Evolutionary conservation across 2,329 filamentous ascomycete genomes (phyloP).

Genomic region (Gyromitra esculenta): DNA sequence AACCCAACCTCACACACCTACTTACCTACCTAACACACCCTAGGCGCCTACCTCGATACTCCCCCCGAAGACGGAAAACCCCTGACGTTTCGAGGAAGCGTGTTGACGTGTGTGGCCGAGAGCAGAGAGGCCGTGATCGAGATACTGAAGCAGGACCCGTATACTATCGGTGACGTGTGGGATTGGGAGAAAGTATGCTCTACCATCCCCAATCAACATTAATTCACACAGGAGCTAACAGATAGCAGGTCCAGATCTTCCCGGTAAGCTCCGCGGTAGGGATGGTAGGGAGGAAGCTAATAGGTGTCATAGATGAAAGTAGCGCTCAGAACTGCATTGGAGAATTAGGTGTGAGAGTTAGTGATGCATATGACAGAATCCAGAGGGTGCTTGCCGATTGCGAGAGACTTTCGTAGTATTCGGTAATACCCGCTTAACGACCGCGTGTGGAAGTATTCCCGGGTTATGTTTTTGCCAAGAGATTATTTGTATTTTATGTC

Average conservation of each 20-base stretch:
- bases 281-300: background rate
- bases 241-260: conserved; percentile 59
- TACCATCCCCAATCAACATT: background rate
- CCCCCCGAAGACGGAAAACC: conserved; percentile 11
- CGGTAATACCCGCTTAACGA: no score
- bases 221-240: background rate
- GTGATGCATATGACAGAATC: background rate
- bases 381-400: background rate
- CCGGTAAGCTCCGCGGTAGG: conserved; percentile 30
- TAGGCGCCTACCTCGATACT: conserved; percentile 46
- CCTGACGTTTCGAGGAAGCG: conserved; percentile 42
- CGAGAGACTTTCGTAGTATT: background rate
- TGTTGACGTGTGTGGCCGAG: conserved; percentile 40
- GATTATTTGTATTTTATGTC: background rate
- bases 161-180: conserved; percentile 61
- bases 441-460: background rate
- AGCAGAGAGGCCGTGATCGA: conserved; percentile 50
- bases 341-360: background rate
- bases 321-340: conserved; percentile 3
- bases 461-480: background rate
- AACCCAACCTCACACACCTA: background rate
- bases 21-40: background rate
- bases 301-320: background rate
- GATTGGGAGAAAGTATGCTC: conserved; percentile 61
- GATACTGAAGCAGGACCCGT: conserved; percentile 51